Conservation (phyloP, 768 basidiomycete species). For the Phylloporus sp. region DNA sequence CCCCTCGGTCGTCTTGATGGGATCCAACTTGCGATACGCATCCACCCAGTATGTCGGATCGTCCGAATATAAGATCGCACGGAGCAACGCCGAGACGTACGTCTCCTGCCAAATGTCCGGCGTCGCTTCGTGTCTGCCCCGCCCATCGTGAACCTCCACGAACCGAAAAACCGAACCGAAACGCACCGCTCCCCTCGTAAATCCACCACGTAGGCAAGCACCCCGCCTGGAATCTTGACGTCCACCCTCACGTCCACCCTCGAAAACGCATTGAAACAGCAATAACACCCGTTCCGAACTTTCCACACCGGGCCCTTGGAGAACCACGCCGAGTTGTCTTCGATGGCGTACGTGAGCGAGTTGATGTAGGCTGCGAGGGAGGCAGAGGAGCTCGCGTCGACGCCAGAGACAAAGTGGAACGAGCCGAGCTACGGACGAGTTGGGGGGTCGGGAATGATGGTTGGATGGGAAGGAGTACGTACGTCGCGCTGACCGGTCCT, state of each 20-base stretch:
- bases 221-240: constrained; percentile 97
- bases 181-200: constrained; percentile 88
- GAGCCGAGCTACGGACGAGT: constrained; percentile 71
- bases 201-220: constrained; percentile 90
- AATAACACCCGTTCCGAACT: constrained; percentile 89
- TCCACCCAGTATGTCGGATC: constrained; percentile 89
- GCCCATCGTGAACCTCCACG: not conserved
- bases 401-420: constrained; percentile 97
- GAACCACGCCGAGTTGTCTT: constrained; percentile 91
- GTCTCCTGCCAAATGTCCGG: constrained; percentile 96
- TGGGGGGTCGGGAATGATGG: no score
- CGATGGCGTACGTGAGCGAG: constrained; percentile 93
- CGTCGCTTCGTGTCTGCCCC: constrained; percentile 72
- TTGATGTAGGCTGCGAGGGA: constrained; percentile 98
- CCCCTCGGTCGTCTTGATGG: constrained; percentile 83
- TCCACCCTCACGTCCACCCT: constrained; percentile 95
- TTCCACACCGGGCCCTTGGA: constrained; percentile 82
- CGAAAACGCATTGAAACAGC: constrained; percentile 98
- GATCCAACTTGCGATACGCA: constrained; percentile 92
- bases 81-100: constrained; percentile 86
- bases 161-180: not conserved
- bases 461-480: constrained; percentile 35
- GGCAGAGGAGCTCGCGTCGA: constrained; percentile 96
- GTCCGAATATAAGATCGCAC: constrained; percentile 93
- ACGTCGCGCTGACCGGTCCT: constrained; percentile 84